Evolutionary conservation across 169 alveolate genomes (phyloP), one percentile per base, ranked within the genome.

Genomic region (Eimeria acervulina): DNA sequence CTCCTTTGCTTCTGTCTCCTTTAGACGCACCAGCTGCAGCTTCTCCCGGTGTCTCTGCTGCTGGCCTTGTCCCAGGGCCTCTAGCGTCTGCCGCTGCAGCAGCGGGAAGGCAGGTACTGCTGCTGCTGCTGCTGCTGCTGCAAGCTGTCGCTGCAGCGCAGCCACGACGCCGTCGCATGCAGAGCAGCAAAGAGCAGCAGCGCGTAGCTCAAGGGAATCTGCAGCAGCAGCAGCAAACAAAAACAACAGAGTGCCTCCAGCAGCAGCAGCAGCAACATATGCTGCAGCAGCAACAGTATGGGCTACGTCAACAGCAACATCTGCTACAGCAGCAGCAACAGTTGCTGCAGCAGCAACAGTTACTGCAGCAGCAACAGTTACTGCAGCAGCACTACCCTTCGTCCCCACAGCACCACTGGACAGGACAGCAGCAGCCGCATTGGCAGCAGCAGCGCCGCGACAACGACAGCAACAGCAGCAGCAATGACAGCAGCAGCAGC

Each of bases 91-190:
- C 72, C 12, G 90, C 90, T 81, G 90, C 90, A 81, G 90, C 90
- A 81, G 72, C 68, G 74, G 90, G 74, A 81, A 51, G 51, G 72
- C 68, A 63, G 90, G 74, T 51, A 51, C 40, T 47, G 90, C 90
- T 47, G 90, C 90, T 47, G 72, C 44, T 81, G 90, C 90, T 81
- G 90, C 90, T 51, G 90, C 90, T 81, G 90, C 90, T 81, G 90
- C 90, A 28, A 51, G 74, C 70, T 81, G 90, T 31, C 47, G 90
- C 74, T 81, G 90, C 90, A 51, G 90, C 70, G 44, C 70, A 5
- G 74, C 90, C 33, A 80, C 89, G 44, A 81, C 52, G 36, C 90
- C 90, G 44, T 81, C 90, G 70, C 74, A 51, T 31, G 70, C 74
- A 81, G 26, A 15, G 70, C 90, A 80, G 89, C 89, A 80, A 21